Evolutionary conservation across 169 alveolate genomes (phyloP), one percentile per base, ranked within the genome.

Genomic region (Cryptosporidium sp.): DNA sequence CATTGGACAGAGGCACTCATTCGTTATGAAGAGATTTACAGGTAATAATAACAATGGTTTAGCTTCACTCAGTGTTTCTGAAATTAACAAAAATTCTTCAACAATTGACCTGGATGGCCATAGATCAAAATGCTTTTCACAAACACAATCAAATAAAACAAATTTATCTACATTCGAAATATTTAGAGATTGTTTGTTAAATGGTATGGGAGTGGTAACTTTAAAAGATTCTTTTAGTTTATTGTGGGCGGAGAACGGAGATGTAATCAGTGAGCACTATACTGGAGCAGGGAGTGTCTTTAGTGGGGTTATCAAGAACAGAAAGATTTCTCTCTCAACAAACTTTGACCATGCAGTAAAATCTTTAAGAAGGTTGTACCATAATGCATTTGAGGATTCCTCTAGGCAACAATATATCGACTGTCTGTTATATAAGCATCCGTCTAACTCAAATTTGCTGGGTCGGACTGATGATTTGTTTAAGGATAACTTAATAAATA

Each of bases 191-290:
- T 80, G 89, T 45, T 29, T 80, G 55, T 29, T 41, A 18, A 80
- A 80, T 48, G 89, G 89, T 16, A 80, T 80, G 89, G 89, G 80
- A 21, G 70, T 65, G 31, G 89, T 80, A 0, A 80, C 89, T 12
- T 29, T 93, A 52, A 93, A 94, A 86, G 94, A 91, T 71, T 87
- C 92, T 69, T 92, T 96, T 92, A 95, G 94, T 86, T 84, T 92
- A 70, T 91, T 95, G 84, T 97, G 99, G 99, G 97, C 97, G 33
- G 97, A 94, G 69, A 96, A 96, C 87, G 99, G 99, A 9, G 99
- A 96, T 89, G 92, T 91, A 70, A 92, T 97, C 10, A 95, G 97
- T 75, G 93, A 93, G 50, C 94, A 95, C 70, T 96, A 96, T 91
- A 93, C 99, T 3, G 99, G 99, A n/a, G 97, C 99, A 14, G 97